Evolutionary conservation across 2,329 filamentous ascomycete genomes (phyloP), one percentile per base, ranked within the genome.

Genomic region (Pestalotiopsis sp.): DNA sequence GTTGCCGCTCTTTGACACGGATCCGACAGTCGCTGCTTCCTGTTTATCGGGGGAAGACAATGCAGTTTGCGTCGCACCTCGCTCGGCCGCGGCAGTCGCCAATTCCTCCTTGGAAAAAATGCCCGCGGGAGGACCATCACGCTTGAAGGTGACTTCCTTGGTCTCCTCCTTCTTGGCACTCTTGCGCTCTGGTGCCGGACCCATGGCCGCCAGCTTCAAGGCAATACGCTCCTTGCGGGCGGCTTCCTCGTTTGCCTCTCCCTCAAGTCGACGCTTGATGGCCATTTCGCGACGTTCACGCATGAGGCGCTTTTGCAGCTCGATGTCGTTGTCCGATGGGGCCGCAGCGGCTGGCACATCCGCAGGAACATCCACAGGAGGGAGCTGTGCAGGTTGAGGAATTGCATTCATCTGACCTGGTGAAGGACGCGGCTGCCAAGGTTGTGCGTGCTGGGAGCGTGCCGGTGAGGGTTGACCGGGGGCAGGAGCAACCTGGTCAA

Each of bases 191-290:
- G 89, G 88, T 2, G 87, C 83, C 17, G 90, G 89, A 0, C 91
- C 92, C 76, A 95, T 81, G 9, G 89, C 88, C 73, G 91, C 91
- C 61, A 95, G 81, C 78, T 93, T 94, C 76, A 91, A 86, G 62
- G 90, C 87, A 70, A 95, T 90, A 27, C 92, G 88, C 75, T 93
- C 91, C 73, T 88, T 87, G 69, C 86, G 88, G 20, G 88, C 92
- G n/a, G 89, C 91, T 75, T 93, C 91, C 74, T 93, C 91, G n/a
- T 85, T 87, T 23, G 87, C 90, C 73, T 92, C 90, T 77, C 94
- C 87, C 68, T 92, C 91, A 69, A 89, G 82, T 62, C 89, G 85
- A 68, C 91, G 86, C 75, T 92, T 90, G 75, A 91, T 90, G 23
- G 91, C 92, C 66, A 89, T 82, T 74, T 94, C 91, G 6, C 90